A percentile compares a stretch with the other conserved stretches of the same genome.
These are phyloP conservation scores for Xylariales sp. DNA, from an alignment of 2,329 filamentous ascomycete species.

Conservation along the genomic window DNA sequence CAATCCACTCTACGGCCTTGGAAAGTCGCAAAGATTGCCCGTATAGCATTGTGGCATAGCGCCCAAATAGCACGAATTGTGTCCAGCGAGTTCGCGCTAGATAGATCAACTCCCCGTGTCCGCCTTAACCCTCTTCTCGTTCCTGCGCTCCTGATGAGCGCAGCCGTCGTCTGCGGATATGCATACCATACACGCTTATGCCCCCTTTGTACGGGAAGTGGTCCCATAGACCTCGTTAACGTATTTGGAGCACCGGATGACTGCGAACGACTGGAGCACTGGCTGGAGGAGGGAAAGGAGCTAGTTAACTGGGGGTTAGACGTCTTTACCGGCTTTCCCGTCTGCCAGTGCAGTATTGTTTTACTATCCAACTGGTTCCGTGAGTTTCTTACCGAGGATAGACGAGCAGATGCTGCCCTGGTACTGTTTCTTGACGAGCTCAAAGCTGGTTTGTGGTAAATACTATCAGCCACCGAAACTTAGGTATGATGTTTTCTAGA, in stretches of 20 bases:
- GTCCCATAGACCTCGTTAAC: constrained; percentile 29
- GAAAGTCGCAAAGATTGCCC: constrained; percentile 36
- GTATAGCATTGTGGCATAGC: constrained; percentile 40
- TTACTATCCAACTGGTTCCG: constrained; percentile 42
- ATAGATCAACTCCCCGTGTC: constrained; percentile 23
- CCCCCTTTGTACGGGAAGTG: constrained; percentile 21
- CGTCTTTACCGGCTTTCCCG: constrained; percentile 33
- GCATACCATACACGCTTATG: constrained; percentile 34
- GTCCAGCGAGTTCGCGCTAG: constrained; percentile 26
- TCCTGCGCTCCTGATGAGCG: constrained; percentile 41
- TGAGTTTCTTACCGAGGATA: constrained; percentile 36
- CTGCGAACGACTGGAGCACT: constrained; percentile 30
- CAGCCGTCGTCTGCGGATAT: constrained; percentile 38
- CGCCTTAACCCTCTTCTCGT: constrained; percentile 42
- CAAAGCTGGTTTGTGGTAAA: constrained; percentile 25
- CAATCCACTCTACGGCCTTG: constrained; percentile 35
- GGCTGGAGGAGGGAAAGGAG: constrained; percentile 30
- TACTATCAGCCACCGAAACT: too few relatives aligned
- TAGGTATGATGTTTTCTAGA: not conserved
- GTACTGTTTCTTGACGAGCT: constrained; percentile 30
- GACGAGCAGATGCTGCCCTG: constrained; percentile 29
- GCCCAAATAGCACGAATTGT: constrained; percentile 42
- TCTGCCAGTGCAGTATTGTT: constrained; percentile 41
- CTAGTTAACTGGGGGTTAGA: constrained; percentile 39
- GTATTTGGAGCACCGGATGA: constrained; percentile 31